Evolutionary conservation across 2,329 filamentous ascomycete species (phyloP).

Genomic region (Trichoderma sp.): DNA sequence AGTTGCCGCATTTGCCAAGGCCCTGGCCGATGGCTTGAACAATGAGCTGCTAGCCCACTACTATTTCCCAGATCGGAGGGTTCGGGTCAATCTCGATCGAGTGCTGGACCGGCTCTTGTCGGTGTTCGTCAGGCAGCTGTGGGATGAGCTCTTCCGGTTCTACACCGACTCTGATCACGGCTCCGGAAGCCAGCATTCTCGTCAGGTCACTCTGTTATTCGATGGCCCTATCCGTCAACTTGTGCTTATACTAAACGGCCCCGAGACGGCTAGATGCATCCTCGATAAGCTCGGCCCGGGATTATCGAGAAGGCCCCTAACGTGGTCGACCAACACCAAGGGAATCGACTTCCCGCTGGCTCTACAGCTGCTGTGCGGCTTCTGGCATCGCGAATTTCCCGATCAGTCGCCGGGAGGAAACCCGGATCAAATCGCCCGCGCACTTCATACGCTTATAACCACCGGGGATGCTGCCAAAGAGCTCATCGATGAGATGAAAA

Average conservation of each 20-base stretch:
- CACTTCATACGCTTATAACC: conserved; percentile 31
- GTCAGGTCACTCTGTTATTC: conserved; percentile 35
- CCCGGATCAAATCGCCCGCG: conserved; percentile 35
- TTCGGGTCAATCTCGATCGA: conserved; percentile 36
- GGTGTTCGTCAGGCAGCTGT: conserved; percentile 33
- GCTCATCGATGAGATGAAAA: conserved; percentile 32
- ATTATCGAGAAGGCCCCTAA: conserved; percentile 31
- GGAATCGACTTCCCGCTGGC: conserved; percentile 36
- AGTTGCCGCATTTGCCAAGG: conserved; percentile 35
- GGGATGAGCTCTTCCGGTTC: conserved; percentile 38
- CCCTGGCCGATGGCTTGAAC: conserved; percentile 34
- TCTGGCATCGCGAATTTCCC: conserved; percentile 37
- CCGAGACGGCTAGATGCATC: conserved; percentile 35
- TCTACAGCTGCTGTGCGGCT: conserved; percentile 36
- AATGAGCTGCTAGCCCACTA: conserved; percentile 40
- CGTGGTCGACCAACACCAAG: conserved; percentile 33
- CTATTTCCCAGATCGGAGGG: conserved; percentile 34
- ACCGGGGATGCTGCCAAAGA: conserved; percentile 30
- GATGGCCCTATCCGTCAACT: conserved; percentile 39
- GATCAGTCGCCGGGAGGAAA: conserved; percentile 34
- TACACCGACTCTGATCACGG: conserved; percentile 30
- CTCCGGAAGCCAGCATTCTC: conserved; percentile 26
- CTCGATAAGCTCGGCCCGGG: conserved; percentile 37
- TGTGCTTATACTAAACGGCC: conserved; percentile 37
- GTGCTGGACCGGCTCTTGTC: conserved; percentile 36